phyloP scores from a whole-genome alignment of 257 asterid genomes.

The Mitragyna speciosa region DNA sequence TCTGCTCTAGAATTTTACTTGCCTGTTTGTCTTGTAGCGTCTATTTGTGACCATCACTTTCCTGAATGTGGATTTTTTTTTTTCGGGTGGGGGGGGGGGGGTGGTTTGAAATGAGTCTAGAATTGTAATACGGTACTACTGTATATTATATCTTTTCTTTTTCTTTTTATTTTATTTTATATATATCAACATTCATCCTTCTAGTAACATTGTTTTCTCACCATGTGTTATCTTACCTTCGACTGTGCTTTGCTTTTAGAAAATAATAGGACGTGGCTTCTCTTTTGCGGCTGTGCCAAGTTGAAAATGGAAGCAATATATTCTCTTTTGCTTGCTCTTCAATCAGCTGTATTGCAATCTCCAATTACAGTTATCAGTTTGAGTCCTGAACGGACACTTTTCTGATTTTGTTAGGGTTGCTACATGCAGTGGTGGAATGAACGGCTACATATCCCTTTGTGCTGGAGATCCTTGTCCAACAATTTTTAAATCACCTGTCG shows the following conservation, averaged over 20 bases:
- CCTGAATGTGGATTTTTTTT: neutral
- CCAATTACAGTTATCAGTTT: conserved; percentile 10
- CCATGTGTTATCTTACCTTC: neutral
- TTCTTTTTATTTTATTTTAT: no score
- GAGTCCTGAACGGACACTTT: conserved; percentile 20
- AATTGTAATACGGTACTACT: neutral
- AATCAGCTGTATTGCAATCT: neutral
- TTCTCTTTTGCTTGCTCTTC: neutral
- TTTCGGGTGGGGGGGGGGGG: neutral
- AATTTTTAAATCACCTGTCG: conserved; percentile 85
- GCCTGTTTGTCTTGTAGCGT: neutral
- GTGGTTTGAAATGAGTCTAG: neutral
- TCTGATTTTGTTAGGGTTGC: conserved; percentile 38
- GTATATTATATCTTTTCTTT: neutral
- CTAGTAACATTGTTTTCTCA: neutral
- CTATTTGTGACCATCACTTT: neutral
- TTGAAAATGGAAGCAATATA: neutral
- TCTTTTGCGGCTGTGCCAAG: neutral
- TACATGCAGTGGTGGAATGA: conserved; percentile 96
- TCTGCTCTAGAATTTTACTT: neutral
- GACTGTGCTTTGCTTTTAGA: neutral
- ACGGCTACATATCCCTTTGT: conserved; percentile 87
- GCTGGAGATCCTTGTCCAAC: conserved; percentile 96
- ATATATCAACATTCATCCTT: neutral
- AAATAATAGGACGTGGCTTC: neutral